These are phyloP conservation scores for Lipomyces sp. DNA, from an alignment of 805 yeast species.

Conservation along the genomic window DNA sequence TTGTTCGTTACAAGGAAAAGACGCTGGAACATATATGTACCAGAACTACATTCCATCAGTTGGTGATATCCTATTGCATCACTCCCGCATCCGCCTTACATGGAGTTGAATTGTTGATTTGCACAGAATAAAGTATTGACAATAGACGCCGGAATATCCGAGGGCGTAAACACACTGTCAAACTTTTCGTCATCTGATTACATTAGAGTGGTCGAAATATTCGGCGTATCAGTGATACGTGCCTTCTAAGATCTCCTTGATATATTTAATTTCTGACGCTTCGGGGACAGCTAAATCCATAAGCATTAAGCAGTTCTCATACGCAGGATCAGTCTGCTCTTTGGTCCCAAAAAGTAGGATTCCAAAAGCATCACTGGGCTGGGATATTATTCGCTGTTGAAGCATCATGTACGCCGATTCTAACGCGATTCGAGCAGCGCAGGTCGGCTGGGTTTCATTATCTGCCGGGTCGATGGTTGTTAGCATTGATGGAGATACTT, in stretches of 20 bases:
- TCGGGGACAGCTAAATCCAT: constrained; percentile 37
- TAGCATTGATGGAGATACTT: constrained; percentile 46
- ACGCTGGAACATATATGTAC: constrained; percentile 54
- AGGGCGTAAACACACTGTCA: constrained; percentile 33
- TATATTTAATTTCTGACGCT: constrained; percentile 29
- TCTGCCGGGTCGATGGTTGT: constrained; percentile 15
- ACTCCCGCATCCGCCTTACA: constrained; percentile 47
- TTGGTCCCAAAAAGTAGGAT: constrained; percentile 56
- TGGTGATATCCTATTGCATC: not conserved
- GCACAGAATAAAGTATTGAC: constrained; percentile 55
- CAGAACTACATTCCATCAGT: not conserved
- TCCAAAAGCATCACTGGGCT: constrained; percentile 76
- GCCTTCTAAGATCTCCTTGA: constrained; percentile 35
- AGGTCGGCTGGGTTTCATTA: constrained; percentile 12
- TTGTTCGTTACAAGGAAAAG: constrained; percentile 76
- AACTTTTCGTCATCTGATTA: constrained; percentile 38
- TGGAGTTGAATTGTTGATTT: constrained; percentile 59
- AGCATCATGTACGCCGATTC: constrained; percentile 64
- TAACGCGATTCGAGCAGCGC: constrained; percentile 46
- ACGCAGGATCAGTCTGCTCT: constrained; percentile 41
- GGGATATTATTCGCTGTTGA: constrained; percentile 64
- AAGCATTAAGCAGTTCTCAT: constrained; percentile 37
- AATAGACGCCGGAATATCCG: constrained; percentile 44
- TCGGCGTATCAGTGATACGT: constrained; percentile 10
- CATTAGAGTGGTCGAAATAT: not conserved